These are phyloP conservation scores for Geranium rotundifolium DNA, from an alignment of 345 rosid species.

Conservation along the genomic window DNA sequence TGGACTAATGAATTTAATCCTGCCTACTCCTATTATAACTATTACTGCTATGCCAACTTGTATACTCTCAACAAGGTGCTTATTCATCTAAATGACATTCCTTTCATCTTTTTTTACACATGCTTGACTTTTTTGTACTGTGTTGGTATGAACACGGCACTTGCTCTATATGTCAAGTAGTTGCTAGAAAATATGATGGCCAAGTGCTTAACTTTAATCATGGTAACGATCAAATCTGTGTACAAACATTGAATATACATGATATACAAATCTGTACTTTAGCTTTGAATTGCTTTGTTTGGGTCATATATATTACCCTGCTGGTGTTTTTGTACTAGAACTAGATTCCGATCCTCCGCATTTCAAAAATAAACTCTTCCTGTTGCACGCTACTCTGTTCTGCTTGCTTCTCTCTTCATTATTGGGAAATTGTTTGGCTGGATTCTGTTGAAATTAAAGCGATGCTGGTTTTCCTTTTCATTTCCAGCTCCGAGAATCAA, in stretches of 20 bases:
- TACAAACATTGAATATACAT: too few relatives aligned
- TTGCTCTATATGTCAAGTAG: too few relatives aligned
- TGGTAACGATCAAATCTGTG: too few relatives aligned
- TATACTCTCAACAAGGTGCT: slow-evolving; percentile 39
- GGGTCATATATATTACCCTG: too few relatives aligned
- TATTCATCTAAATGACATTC: background rate
- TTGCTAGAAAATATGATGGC: too few relatives aligned
- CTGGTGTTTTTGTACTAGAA: too few relatives aligned
- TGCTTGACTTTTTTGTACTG: slow-evolving; percentile 1
- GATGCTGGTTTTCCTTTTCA: background rate
- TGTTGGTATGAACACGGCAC: background rate
- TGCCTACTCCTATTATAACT: slow-evolving; percentile 45
- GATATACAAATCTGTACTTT: too few relatives aligned
- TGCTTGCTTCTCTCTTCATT: background rate
- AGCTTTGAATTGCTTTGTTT: too few relatives aligned
- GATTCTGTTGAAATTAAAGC: background rate
- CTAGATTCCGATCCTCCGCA: too few relatives aligned
- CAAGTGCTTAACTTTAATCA: too few relatives aligned
- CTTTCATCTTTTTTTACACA: background rate
- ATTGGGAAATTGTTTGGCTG: background rate
- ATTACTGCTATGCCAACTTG: slow-evolving; percentile 48
- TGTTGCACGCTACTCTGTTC: too few relatives aligned
- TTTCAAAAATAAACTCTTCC: too few relatives aligned
- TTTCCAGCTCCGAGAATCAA: slow-evolving; percentile 48
- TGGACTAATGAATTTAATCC: slow-evolving; percentile 53